phyloP scores from a whole-genome alignment of 108 stramenopile genomes.

The Cyclotella sp. region DNA sequence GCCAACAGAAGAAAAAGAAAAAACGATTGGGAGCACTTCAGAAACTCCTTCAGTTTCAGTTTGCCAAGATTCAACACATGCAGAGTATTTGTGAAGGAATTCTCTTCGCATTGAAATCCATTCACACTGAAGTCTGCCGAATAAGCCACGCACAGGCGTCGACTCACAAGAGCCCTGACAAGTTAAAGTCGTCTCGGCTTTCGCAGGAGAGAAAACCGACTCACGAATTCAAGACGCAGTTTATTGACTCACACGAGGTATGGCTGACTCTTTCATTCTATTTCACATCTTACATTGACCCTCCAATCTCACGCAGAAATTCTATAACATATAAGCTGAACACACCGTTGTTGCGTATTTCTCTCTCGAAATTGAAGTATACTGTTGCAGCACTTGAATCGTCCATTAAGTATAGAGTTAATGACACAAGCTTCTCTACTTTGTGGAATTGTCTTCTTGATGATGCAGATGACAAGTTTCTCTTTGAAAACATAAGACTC shows the following conservation, averaged over 20 bases:
- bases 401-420: slow-evolving; percentile 27
- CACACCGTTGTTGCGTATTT: background rate
- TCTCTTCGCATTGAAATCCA: slow-evolving; percentile 12
- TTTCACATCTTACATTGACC: background rate
- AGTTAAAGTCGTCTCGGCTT: background rate
- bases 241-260: background rate
- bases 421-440: slow-evolving; percentile 19
- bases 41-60: slow-evolving; percentile 48
- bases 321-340: background rate
- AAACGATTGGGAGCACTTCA: slow-evolving; percentile 30
- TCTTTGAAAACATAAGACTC: slow-evolving; percentile 8
- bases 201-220: background rate
- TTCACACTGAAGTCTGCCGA: slow-evolving; percentile 18
- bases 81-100: slow-evolving; percentile 33
- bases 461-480: slow-evolving; percentile 25
- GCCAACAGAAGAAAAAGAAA: slow-evolving; percentile 20
- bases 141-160: background rate
- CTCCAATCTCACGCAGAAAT: background rate
- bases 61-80: slow-evolving; percentile 39
- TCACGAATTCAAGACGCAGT: background rate
- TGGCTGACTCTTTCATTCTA: background rate
- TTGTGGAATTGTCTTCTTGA: slow-evolving; percentile 44
- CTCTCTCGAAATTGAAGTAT: slow-evolving; percentile 15
- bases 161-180: background rate
- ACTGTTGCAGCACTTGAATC: slow-evolving; percentile 4